Base-by-base conservation (phyloP, 2,329 filamentous ascomycete genomes). In the Sporothrix mexicana region DNA sequence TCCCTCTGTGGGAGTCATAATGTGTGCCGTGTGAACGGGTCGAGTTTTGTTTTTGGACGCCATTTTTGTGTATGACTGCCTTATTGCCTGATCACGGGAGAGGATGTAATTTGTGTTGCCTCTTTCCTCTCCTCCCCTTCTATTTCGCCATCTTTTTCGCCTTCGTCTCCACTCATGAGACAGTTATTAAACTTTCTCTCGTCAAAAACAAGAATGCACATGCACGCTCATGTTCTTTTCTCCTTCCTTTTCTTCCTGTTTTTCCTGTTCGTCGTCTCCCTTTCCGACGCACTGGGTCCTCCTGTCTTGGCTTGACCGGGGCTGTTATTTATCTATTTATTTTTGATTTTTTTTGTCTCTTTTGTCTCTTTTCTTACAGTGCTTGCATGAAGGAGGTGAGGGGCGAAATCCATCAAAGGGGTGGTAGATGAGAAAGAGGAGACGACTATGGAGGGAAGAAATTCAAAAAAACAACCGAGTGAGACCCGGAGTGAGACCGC, bases 11-110 rank as follows among this genome's bases (percentile, higher is more conserved):
- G 36, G 57, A 13, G 59, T 62, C n/a, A 62, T 62, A 17, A 9
- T 53, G 8, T 20, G 17, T 20, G 17, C 30, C 36, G 30, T 41
- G 57, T 43, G 57, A 47, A 20, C 20, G n/a, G 36, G 23, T 30
- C 23, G 23, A 49, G n/a, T 6, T 20, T 36, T 36, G 30, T 36
- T 6, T 36, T 36, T 36, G 23, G 51, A 25, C 20, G 20, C 20
- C 25, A 47, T 47, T 67, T 67, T 45, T 51, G 5, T 36, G 45
- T 45, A 23, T 67, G 62, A 13, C 6, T 67, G 64, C 64, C 45
- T 36, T 66, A 25, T 23, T 45, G 61, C 61, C 61, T 66, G 61
- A 25, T 47, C 61, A 17, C 8, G n/a, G 61, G 41, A 66, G 20
- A 17, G 30, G 41, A 66, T 66, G 61, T 20, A 20, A 57, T 10